These are phyloP conservation scores for Ophiostoma tasmaniense DNA, from an alignment of 2,329 filamentous ascomycete genomes.

Conservation along the genomic window DNA sequence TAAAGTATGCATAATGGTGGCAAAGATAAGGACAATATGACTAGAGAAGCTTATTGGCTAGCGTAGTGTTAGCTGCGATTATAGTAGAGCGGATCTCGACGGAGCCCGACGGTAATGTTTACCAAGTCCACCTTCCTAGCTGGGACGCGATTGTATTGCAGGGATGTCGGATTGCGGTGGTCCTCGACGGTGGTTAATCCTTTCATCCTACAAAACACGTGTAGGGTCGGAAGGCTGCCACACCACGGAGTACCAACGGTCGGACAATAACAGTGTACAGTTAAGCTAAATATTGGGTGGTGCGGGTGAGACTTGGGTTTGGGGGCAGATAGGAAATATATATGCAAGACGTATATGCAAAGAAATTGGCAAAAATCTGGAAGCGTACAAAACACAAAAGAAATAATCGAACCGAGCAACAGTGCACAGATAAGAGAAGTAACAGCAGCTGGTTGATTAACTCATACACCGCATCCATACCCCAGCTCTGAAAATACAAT, in stretches of 20 bases:
- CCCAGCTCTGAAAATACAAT: neutral
- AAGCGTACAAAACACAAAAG: neutral
- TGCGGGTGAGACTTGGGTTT: neutral
- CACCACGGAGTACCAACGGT: neutral
- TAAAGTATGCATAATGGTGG: neutral
- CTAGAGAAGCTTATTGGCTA: neutral
- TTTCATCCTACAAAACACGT: neutral
- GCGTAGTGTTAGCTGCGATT: neutral
- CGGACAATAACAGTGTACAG: too few species aligned
- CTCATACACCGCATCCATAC: neutral
- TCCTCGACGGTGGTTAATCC: neutral
- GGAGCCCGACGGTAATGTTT: constrained; percentile 1
- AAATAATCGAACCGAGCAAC: neutral
- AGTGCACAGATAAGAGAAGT: neutral
- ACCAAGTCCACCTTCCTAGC: neutral
- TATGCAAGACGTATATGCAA: neutral
- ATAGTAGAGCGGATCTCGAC: neutral
- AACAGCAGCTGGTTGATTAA: neutral
- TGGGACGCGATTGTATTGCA: neutral
- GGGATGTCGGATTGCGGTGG: neutral
- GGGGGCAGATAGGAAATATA: neutral
- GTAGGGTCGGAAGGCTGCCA: neutral
- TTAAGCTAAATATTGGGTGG: neutral
- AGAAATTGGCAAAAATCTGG: neutral
- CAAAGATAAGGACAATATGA: constrained; percentile 2